Base-by-base conservation (phyloP, 441 rosid species). In the Arabidopsis hybrid region DNA sequence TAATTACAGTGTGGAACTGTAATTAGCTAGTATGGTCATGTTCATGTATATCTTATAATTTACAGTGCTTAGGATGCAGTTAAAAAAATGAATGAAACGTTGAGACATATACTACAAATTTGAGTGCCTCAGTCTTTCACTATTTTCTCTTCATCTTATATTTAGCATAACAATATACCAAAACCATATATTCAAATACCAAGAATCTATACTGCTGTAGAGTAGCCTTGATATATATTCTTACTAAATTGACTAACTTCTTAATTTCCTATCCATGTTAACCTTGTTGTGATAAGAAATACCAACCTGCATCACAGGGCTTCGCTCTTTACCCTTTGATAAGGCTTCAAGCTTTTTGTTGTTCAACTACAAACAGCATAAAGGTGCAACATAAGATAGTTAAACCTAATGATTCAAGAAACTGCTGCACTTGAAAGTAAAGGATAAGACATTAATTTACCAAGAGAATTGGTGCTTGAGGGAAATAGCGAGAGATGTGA, bases 291-390 rank as follows among this genome's bases (percentile, higher is more conserved):
- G 29, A 67, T 45, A 45, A 26, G 14, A 78, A 61, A 49, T 26
- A 83, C 91, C 47, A 78, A 93, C 98, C 97, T 93, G 96, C 91
- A 90, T 53, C 59, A 85, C 87, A 46, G 96, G 90, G 75, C 86
- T 83, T 62, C 74, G 76, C 38, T 84, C 97, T 80, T 88, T 91
- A 71, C 82, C 84, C 74, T 84, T 89, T 4, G 86, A 34, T 53
- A 91, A 80, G 62, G 86, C 85, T 82, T 88, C 92, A 60, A 95
- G 89, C 82, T 89, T 91, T 78, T 83, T 89, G 85, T 81, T 90
- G 84, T 93, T 95, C 75, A 95, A 84, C 98, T 91, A 80, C 80
- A 89, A 73, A 63, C 26, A 56, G 38, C 60, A 69, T 3, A 69
- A 21, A 66, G 7, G 39, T 6, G 57, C 7, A 69, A 47, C 70